Evolutionary conservation across 495 filamentous ascomycete genomes (phyloP).

Genomic region (Aspergillus bridgeri): DNA sequence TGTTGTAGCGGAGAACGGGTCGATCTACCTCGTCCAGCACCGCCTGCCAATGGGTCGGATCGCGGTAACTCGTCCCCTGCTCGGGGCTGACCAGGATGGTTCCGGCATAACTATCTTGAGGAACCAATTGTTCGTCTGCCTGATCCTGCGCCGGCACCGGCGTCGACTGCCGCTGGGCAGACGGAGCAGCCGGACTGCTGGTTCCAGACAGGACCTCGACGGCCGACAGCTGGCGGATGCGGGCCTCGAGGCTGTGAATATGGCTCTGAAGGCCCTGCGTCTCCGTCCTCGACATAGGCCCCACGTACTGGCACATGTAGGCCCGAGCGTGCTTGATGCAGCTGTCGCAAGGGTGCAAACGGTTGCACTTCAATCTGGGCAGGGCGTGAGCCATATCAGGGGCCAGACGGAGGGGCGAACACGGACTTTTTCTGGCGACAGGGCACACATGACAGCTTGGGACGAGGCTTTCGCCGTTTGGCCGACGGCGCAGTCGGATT

Average conservation of each 20-base stretch:
- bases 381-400: slow-evolving; percentile 1
- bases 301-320: slow-evolving; percentile 29
- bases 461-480: slow-evolving; percentile 21
- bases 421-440: slow-evolving; percentile 24
- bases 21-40: slow-evolving; percentile 30
- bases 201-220: not conserved
- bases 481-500: slow-evolving; percentile 3
- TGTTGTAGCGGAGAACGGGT: not conserved
- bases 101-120: slow-evolving; percentile 44
- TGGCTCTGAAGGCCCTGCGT: slow-evolving; percentile 20
- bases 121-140: not conserved
- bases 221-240: slow-evolving; percentile 15
- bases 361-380: slow-evolving; percentile 42
- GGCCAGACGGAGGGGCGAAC: not conserved
- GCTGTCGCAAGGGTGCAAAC: slow-evolving; percentile 38
- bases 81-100: slow-evolving; percentile 58
- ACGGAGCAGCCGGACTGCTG: not conserved
- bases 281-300: slow-evolving; percentile 11
- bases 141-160: not conserved
- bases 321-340: slow-evolving; percentile 32
- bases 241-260: slow-evolving; percentile 13
- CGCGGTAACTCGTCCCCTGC: slow-evolving; percentile 33
- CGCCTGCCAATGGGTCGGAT: slow-evolving; percentile 38
- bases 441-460: slow-evolving; percentile 16
- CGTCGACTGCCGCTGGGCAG: not conserved